phyloP scores from a whole-genome alignment of 495 filamentous ascomycete species.

The Penicillium herquei region DNA sequence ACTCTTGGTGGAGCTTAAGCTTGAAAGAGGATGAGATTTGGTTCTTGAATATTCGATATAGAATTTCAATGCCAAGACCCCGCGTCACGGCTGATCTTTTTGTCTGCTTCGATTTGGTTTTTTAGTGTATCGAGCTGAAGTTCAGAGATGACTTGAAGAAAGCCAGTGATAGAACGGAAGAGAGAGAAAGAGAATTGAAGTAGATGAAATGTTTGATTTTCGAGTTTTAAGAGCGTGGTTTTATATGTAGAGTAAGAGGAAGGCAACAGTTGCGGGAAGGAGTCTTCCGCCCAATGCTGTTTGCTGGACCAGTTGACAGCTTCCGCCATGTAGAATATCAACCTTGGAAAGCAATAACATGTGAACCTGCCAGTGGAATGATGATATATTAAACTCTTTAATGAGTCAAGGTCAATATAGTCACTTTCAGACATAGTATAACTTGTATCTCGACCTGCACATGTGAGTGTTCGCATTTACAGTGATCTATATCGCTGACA shows the following conservation, averaged over 20 bases:
- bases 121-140: not conserved
- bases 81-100: slow-evolving; percentile 3
- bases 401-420: too few species aligned
- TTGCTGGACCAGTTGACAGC: not conserved
- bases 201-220: not conserved
- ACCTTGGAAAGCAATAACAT: too few species aligned
- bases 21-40: not conserved
- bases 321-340: not conserved
- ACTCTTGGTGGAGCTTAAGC: not conserved
- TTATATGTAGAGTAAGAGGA: slow-evolving; percentile 6
- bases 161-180: not conserved
- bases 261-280: slow-evolving; percentile 23
- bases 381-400: too few species aligned
- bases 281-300: slow-evolving; percentile 31
- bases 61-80: slow-evolving; percentile 13
- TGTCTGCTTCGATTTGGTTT: slow-evolving; percentile 1
- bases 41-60: not conserved
- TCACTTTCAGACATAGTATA: not conserved
- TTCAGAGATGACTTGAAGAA: not conserved
- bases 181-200: not conserved
- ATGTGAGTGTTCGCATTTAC: too few species aligned
- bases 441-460: not conserved
- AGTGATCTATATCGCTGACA: too few species aligned
- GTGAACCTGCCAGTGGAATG: too few species aligned
- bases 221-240: not conserved